Evolutionary conservation across 768 basidiomycete species (phyloP), one percentile per base, ranked within the genome.

Genomic region (Boletus sp.): DNA sequence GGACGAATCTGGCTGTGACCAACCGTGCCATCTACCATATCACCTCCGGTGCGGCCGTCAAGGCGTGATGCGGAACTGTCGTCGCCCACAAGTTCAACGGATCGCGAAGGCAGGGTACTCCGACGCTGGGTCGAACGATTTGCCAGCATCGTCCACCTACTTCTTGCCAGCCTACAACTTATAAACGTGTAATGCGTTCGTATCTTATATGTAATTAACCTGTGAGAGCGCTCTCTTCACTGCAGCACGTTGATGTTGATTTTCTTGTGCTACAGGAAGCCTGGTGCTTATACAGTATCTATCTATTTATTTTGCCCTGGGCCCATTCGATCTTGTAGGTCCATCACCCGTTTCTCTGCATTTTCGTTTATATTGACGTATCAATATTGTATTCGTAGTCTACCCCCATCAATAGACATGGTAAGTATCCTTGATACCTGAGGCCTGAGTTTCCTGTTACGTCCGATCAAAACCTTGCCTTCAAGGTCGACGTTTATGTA

Each of bases 71-170:
- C 60, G 90, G 90, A 2, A 79, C 87, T 3, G 91, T 92, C 44
- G 76, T 93, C 40, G 92, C 90, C 30, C 78, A 93, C 64, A 93
- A 93, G 70, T 92, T 88, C 75, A 92, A 86, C 59, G 91, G 91
- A 40, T 87, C 90, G 3, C 79, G 92, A 46, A 81, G 89, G 61
- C 90, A 92, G 70, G 86, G n/a, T 94, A 94, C 65, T 77, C 89
- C 0, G 91, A 93, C 62, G 92, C 91, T 46, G 87, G 89, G 15
- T 81, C 86, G 6, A 92, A 92, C 67, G 92, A 93, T 70, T 77
- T 94, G 20, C 90, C 92, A 33, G 89, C 92, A 14, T 77, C 94
- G 20, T 92, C 92, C 1, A 89, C 92, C 2, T 94, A 92, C 67
- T 94, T 94, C 74, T 78, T 94, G 53, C n/a, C n/a, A n/a, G 82